phyloP scores from a whole-genome alignment of 768 basidiomycete species.

The Pleurotus giganteus region DNA sequence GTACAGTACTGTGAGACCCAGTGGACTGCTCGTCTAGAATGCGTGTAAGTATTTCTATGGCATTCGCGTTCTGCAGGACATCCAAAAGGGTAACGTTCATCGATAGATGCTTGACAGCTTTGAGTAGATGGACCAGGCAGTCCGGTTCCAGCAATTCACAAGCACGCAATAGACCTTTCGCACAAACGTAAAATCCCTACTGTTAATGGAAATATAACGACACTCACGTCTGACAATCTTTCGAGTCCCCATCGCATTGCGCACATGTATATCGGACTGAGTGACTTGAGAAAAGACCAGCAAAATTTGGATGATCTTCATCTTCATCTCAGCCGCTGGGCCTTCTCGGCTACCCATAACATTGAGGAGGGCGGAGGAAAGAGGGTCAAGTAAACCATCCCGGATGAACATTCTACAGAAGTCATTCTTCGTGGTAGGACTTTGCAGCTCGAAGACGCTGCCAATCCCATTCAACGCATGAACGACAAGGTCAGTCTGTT shows the following conservation, averaged over 20 bases:
- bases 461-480: constrained; percentile 94
- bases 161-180: constrained; percentile 77
- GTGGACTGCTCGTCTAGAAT: constrained; percentile 80
- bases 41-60: constrained; percentile 85
- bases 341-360: constrained; percentile 77
- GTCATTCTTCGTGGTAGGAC: constrained; percentile 96
- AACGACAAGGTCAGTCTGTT: constrained; percentile 87
- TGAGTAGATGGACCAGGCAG: constrained; percentile 84
- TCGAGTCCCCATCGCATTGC: constrained; percentile 87
- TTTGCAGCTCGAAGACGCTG: constrained; percentile 94
- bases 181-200: neutral
- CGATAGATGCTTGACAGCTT: constrained; percentile 94
- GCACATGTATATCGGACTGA: constrained; percentile 92
- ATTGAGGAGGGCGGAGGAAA: constrained; percentile 85
- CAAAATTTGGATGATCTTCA: constrained; percentile 86
- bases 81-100: constrained; percentile 91
- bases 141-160: constrained; percentile 88
- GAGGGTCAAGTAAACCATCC: constrained; percentile 90
- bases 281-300: constrained; percentile 93
- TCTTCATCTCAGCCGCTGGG: constrained; percentile 70
- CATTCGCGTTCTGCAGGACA: constrained; percentile 93
- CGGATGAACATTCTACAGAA: constrained; percentile 98
- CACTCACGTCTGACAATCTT: constrained; percentile 85
- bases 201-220: neutral
- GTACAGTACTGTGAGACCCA: constrained; percentile 77